These are phyloP conservation scores for Penicillium ucsense DNA, from an alignment of 495 filamentous ascomycete species.

Conservation along the genomic window DNA sequence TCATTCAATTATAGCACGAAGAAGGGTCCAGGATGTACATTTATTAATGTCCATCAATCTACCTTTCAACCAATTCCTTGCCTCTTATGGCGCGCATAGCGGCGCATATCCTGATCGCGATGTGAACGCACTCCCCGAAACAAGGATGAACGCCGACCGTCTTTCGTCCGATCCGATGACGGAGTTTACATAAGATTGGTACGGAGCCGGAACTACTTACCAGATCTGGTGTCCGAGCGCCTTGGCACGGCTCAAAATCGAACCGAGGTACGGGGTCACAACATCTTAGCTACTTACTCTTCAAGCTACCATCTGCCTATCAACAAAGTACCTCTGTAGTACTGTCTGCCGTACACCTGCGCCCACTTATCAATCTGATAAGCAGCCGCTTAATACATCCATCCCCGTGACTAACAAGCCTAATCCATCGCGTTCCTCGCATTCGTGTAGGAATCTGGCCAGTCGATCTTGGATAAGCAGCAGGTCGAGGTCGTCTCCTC, in stretches of 20 bases:
- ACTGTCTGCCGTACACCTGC: neutral
- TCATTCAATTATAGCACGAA: neutral
- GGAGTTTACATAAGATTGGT: constrained; percentile 8
- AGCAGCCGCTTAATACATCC: constrained; percentile 3
- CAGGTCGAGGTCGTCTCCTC: too few relatives aligned
- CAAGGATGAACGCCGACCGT: neutral
- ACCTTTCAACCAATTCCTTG: too few relatives aligned
- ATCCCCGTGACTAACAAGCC: neutral
- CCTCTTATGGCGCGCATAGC: too few relatives aligned
- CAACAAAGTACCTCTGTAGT: neutral
- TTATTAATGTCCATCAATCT: neutral
- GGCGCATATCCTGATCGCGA: too few relatives aligned
- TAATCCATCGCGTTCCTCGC: constrained; percentile 3
- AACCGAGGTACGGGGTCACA: neutral
- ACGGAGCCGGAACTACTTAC: constrained; percentile 4
- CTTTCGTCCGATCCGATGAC: constrained; percentile 7
- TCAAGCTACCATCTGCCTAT: neutral
- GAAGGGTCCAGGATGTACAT: neutral
- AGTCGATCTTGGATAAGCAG: too few relatives aligned
- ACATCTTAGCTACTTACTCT: constrained; percentile 1
- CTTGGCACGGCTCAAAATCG: neutral
- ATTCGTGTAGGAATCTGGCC: constrained; percentile 1
- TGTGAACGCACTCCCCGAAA: too few relatives aligned
- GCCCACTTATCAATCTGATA: constrained; percentile 22
- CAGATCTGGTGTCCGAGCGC: neutral